Conservation (phyloP, 768 basidiomycete species). For the Lactarius psammicola region DNA sequence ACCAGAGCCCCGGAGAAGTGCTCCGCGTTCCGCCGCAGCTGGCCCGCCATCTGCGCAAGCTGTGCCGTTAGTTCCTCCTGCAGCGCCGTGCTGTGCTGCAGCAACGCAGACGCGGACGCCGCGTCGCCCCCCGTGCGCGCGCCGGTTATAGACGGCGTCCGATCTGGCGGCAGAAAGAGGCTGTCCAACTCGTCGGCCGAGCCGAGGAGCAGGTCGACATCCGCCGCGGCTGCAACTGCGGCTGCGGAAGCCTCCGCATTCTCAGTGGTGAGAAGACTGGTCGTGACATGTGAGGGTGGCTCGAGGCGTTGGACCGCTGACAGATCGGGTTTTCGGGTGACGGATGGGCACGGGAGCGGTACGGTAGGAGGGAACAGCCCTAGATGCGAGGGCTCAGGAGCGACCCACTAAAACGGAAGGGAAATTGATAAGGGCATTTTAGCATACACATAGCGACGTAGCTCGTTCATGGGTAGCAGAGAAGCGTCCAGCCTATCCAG, state of each 20-base stretch:
- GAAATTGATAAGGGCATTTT: background rate
- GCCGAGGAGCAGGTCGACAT: slow-evolving; percentile 18
- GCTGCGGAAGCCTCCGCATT: background rate
- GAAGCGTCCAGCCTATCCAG: slow-evolving; percentile 56
- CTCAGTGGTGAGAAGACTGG: slow-evolving; percentile 10
- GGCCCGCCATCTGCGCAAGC: slow-evolving; percentile 80
- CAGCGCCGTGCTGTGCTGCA: slow-evolving; percentile 53
- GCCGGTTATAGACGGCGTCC: no score
- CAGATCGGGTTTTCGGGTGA: slow-evolving; percentile 13
- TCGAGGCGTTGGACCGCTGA: slow-evolving; percentile 4
- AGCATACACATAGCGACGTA: slow-evolving; percentile 32
- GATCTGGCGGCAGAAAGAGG: slow-evolving; percentile 35
- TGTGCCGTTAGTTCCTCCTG: slow-evolving; percentile 74
- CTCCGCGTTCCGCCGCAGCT: slow-evolving; percentile 78
- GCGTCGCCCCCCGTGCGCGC: slow-evolving; percentile 28
- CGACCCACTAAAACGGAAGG: slow-evolving; percentile 39
- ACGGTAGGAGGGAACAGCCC: slow-evolving; percentile 52
- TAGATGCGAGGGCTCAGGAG: slow-evolving; percentile 43
- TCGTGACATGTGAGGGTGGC: slow-evolving; percentile 30
- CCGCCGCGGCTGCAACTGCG: background rate
- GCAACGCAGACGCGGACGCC: slow-evolving; percentile 39
- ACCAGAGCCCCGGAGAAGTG: slow-evolving; percentile 72
- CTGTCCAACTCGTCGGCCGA: slow-evolving; percentile 28
- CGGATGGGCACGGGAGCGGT: slow-evolving; percentile 42
- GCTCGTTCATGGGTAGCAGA: slow-evolving; percentile 54